Base-by-base conservation (phyloP, 2,329 filamentous ascomycete genomes). In the Coniosporium uncinatum region DNA sequence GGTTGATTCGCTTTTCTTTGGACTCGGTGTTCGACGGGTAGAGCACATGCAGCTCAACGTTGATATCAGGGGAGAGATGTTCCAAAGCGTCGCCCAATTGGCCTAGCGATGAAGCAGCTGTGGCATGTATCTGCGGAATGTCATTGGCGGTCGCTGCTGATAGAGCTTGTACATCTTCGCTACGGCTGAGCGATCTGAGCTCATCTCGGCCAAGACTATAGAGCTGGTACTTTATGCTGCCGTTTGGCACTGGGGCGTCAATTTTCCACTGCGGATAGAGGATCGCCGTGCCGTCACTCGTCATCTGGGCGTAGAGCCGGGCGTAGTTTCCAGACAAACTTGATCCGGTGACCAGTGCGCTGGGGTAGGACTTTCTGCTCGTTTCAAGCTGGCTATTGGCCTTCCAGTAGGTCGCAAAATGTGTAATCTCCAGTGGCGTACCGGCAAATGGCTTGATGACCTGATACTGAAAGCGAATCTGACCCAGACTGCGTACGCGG, bases 391-490 rank as follows among this genome's bases (percentile, higher is more conserved):
- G 89, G 55, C 89, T 95, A 1, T 93, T 98, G 1, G 91, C 91
- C 64, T 97, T 98, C 93, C 93, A 98, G 63, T 98, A 98, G 0
- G 93, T 97, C 48, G 95, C 93, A 53, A 97, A 98, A 56, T 97
- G 90, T 1, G 93, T 95, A 46, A 98, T 96, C 62, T 98, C 93
- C 18, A 98, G 71, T 3, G 93, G 89, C 46, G 89, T 85, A 5
- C 93, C 91, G 47, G 83, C 81, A 67, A 97, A 98, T 0, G 93
- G 93, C 56, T 95, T 96, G 60, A 98, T 94, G 20, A 97, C 88
- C 58, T 97, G 90, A 42, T 88, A 95, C 49, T 87, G 86, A 70
- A 98, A 98, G 48, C 81, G 88, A 50, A 97, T 88, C 55, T 95
- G 87, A 5, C 93, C 93, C 54, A 98, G 96, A 6, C 89, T 86